A percentile compares a stretch with the other conserved stretches of the same genome.
These are phyloP conservation scores for Hypoxylon sp. DNA, from an alignment of 2,329 filamentous ascomycete genomes.

Conservation along the genomic window DNA sequence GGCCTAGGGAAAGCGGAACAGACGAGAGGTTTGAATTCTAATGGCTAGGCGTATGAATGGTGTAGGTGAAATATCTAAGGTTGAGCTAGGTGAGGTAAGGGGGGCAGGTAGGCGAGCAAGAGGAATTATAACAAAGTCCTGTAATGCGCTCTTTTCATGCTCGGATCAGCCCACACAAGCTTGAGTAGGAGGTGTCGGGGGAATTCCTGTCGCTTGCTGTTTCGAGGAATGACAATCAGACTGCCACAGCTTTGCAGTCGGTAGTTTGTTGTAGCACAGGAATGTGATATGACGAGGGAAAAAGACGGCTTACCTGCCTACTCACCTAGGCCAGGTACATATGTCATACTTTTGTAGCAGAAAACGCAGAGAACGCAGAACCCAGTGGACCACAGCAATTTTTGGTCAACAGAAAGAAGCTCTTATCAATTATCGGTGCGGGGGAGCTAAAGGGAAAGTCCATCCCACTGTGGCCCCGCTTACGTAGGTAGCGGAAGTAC, in stretches of 20 bases:
- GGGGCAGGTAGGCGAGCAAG: slow-evolving; percentile 6
- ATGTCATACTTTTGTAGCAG: slow-evolving; percentile 21
- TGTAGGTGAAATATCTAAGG: slow-evolving; percentile 21
- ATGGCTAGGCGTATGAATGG: neutral
- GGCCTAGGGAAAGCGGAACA: neutral
- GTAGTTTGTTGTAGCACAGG: slow-evolving; percentile 23
- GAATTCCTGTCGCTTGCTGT: slow-evolving; percentile 23
- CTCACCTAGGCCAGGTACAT: slow-evolving; percentile 13
- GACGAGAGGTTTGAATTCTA: neutral
- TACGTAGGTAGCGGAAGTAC: slow-evolving; percentile 34
- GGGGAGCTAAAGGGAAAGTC: slow-evolving; percentile 33
- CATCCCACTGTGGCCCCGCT: slow-evolving; percentile 29
- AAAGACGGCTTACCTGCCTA: slow-evolving; percentile 26
- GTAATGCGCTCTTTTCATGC: slow-evolving; percentile 40
- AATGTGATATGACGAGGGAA: slow-evolving; percentile 30
- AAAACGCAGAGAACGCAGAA: no score
- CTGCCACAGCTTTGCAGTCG: slow-evolving; percentile 12
- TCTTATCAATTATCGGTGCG: slow-evolving; percentile 45
- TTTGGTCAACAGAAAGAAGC: slow-evolving; percentile 31
- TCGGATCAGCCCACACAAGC: slow-evolving; percentile 34
- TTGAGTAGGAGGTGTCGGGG: slow-evolving; percentile 28
- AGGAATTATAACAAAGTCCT: slow-evolving; percentile 15
- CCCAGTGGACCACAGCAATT: slow-evolving; percentile 15
- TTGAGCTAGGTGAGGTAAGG: neutral
- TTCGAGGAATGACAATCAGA: slow-evolving; percentile 13